Evolutionary conservation across 768 basidiomycete genomes (phyloP), one percentile per base, ranked within the genome.

Genomic region (Naganishia randhawae): DNA sequence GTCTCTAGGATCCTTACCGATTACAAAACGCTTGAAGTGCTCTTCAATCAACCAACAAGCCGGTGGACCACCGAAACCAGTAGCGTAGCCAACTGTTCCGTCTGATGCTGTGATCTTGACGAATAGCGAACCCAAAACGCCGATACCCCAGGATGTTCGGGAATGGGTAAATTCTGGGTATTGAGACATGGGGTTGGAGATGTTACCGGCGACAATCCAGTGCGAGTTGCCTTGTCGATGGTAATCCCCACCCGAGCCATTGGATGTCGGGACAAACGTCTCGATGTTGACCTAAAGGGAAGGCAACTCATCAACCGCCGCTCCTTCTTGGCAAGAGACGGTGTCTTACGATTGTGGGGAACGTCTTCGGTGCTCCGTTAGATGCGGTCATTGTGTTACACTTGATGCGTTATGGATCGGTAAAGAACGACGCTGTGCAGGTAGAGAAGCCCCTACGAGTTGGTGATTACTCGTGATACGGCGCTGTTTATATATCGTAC

Each of bases 11-110:
- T 82, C 81, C 57, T 79, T 72, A 16, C 80, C 81, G 33, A 81
- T 63, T 61, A 82, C 75, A 73, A 82, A 82, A 27, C 80, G 72
- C 69, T 78, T 76, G 65, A 80, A 80, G 68, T 82, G 80, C 64
- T 81, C 76, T 66, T 82, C 81, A 67, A 82, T 82, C 48, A 82
- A 71, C 77, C 78, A 82, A 66, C 80, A 80, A 2, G 77, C 75
- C 22, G 75, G 81, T 2, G 79, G 78, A 5, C 81, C 81, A 13
- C 80, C 81, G 69, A 80, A 80, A 22, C 78, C 81, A 45, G 81
- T 81, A 13, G 80, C 81, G 55, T 80, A 79, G 16, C 81, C 81
- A 22, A 78, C 73, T 0, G 80, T 80, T n/a, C 81, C 81, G 67
- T 81, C 80, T 22, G 72, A 71, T 9, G 81, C 81, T 16, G 78